Conservation (phyloP, 192 early-diverging fungal genomes). For the Coemansia sp. region DNA sequence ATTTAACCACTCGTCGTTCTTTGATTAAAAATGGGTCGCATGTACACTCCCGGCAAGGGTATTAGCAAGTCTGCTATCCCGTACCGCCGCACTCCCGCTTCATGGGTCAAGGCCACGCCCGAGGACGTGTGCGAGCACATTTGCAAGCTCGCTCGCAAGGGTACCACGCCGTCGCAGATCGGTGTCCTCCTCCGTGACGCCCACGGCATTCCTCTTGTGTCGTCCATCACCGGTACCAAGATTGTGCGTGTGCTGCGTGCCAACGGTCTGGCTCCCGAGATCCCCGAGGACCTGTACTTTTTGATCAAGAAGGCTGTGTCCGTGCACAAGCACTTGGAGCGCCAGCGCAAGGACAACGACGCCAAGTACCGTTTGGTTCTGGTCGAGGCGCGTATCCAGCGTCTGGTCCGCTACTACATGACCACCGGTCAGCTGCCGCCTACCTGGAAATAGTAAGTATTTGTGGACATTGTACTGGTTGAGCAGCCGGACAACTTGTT, state of each 20-base stretch:
- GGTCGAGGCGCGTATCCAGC: constrained; percentile 97
- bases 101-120: constrained; percentile 97
- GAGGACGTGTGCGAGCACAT: constrained; percentile 98
- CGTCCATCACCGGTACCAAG: constrained; percentile 98
- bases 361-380: constrained; percentile 99
- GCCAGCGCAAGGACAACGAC: constrained; percentile 97
- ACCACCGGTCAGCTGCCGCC: constrained; percentile 91
- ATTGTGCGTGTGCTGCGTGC: constrained; percentile 97
- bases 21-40: constrained; percentile 75
- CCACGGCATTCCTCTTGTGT: constrained; percentile 97
- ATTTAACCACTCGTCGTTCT: neutral
- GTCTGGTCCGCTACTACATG: constrained; percentile 99
- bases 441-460: constrained; percentile 98
- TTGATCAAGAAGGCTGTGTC: constrained; percentile 99
- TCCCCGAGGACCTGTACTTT: constrained; percentile 99
- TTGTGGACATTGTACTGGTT: constrained; percentile 40
- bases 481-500: constrained; percentile 12
- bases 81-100: constrained; percentile 95
- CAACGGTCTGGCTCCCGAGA: constrained; percentile 91
- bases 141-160: constrained; percentile 99
- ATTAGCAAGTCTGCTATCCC: constrained; percentile 60
- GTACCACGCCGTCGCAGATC: constrained; percentile 96
- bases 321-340: constrained; percentile 98
- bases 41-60: constrained; percentile 99
- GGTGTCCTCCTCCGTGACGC: constrained; percentile 96